Percentiles rank a stretch among this genome's conserved stretches.
These are phyloP conservation scores for Chrysanthemum makinoi DNA, from an alignment of 129 eudicot genomes.

Conservation along the genomic window DNA sequence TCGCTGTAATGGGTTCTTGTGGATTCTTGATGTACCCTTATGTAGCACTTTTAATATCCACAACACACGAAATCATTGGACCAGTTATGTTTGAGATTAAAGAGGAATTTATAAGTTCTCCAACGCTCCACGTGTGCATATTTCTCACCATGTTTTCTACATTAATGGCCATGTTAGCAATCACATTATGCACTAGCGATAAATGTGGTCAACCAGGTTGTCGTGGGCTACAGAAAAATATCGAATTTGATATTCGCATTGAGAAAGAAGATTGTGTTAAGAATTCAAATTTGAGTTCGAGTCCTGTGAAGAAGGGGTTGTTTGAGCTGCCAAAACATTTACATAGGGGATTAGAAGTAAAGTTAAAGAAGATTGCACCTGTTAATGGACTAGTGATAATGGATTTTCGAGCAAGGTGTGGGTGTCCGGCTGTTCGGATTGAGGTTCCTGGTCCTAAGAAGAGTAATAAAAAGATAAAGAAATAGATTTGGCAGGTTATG, in stretches of 20 bases:
- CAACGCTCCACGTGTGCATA: slow-evolving; percentile 52
- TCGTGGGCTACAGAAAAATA: slow-evolving; percentile 63
- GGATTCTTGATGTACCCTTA: slow-evolving; percentile 63
- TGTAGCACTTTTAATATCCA: slow-evolving; percentile 19
- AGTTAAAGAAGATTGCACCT: slow-evolving; percentile 94
- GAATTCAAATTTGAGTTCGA: slow-evolving; percentile 32
- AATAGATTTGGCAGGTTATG: slow-evolving; percentile 35
- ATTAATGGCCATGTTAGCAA: slow-evolving; percentile 38
- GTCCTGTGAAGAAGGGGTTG: slow-evolving; percentile 78
- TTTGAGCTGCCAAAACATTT: slow-evolving; percentile 56
- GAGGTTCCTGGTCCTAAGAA: slow-evolving; percentile 80
- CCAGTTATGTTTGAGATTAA: slow-evolving; percentile 28
- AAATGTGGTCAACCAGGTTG: slow-evolving; percentile 64
- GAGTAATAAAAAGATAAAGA: slow-evolving; percentile 47
- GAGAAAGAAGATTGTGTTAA: slow-evolving; percentile 57
- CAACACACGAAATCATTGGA: slow-evolving; percentile 30
- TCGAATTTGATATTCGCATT: slow-evolving; percentile 86
- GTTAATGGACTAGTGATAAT: slow-evolving; percentile 80
- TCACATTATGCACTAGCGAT: slow-evolving; percentile 27
- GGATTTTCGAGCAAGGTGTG: slow-evolving; percentile 69
- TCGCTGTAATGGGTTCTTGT: slow-evolving; percentile 62
- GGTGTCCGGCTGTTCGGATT: slow-evolving; percentile 77
- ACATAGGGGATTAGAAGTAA: slow-evolving; percentile 58
- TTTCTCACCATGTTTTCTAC: slow-evolving; percentile 43
- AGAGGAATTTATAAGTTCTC: slow-evolving; percentile 45